Base-by-base conservation (phyloP, 2,329 filamentous ascomycete genomes). In the Sclerotinia glacialis region DNA sequence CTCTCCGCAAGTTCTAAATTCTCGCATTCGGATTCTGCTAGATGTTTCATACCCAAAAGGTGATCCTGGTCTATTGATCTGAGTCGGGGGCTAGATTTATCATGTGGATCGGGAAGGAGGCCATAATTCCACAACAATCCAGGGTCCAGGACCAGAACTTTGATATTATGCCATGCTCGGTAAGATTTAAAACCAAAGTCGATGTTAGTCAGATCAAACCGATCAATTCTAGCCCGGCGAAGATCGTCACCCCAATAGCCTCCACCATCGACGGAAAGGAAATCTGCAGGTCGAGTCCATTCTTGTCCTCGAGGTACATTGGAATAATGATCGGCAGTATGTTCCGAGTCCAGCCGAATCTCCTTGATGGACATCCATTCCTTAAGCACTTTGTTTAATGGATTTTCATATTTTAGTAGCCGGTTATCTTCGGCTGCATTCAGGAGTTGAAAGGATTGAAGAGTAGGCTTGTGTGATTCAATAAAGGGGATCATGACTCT, bases 401-500 rank as follows among this genome's bases (percentile, higher is more conserved):
- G 64, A 9, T 66, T 66, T 55, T 66, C 64, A 46, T 66, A 66
- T 23, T 66, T 66, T 6, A 66, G 8, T 7, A 66, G n/a, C 37
- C 64, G 64, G 18, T 53, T 62, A 31, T 66, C 64, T 54, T 66
- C 64, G 7, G 64, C 64, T 55, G 64, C 64, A 46, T 66, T 66
- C 5, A 66, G 58, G 37, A 66, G 28, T 54, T 70, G 54, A 63
- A 69, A 61, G 21, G 52, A 49, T 26, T 56, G 58, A 70, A 74
- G 34, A 52, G 65, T 9, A 37, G 58, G 11, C 46, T 37, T 50
- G 49, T 66, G 64, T n/a, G 34, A 50, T 44, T 66, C 44, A 12
- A 66, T n/a, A 16, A 63, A 61, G n/a, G 67, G 66, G 31, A 72
- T 70, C 18, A 72, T 54, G 3, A 60, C 65, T 60, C 69, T 68